phyloP scores from a whole-genome alignment of 306 rosid species.

The Vicia sativa region DNA sequence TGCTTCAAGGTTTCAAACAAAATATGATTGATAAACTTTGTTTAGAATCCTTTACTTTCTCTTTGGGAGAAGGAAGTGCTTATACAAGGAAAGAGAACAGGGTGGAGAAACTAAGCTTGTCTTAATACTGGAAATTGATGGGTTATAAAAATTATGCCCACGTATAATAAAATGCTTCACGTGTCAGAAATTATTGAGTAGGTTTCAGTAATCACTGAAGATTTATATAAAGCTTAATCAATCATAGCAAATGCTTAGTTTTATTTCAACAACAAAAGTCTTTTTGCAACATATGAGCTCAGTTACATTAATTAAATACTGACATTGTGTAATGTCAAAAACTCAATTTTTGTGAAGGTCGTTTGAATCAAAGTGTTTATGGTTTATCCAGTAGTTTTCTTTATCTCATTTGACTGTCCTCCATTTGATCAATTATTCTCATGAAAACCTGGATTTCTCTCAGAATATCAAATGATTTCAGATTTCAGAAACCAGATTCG shows the following conservation, averaged over 20 bases:
- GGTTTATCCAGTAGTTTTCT: conserved; percentile 13
- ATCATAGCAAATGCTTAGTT: conserved; percentile 28
- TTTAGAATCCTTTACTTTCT: conserved; percentile 16
- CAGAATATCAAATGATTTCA: conserved; percentile 21
- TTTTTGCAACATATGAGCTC: conserved; percentile 1
- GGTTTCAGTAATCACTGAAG: conserved; percentile 20
- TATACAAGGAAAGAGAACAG: not conserved
- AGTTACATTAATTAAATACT: conserved; percentile 9
- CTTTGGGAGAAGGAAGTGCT: conserved; percentile 19
- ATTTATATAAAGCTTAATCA: conserved; percentile 11
- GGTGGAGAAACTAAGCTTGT: conserved; percentile 20
- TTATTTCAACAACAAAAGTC: conserved; percentile 7
- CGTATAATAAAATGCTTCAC: conserved; percentile 12
- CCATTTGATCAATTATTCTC: conserved; percentile 21
- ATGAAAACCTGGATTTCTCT: not conserved
- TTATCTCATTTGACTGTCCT: not conserved
- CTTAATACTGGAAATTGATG: conserved; percentile 27
- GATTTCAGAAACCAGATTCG: conserved; percentile 29
- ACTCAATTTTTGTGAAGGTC: conserved; percentile 1
- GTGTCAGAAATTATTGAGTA: conserved; percentile 1
- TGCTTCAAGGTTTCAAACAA: conserved; percentile 32
- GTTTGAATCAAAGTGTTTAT: not conserved
- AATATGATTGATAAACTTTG: conserved; percentile 3
- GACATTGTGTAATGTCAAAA: not conserved
- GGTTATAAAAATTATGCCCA: conserved; percentile 5